phyloP scores from a whole-genome alignment of 805 yeast species.

The Brettanomyces nanus region DNA sequence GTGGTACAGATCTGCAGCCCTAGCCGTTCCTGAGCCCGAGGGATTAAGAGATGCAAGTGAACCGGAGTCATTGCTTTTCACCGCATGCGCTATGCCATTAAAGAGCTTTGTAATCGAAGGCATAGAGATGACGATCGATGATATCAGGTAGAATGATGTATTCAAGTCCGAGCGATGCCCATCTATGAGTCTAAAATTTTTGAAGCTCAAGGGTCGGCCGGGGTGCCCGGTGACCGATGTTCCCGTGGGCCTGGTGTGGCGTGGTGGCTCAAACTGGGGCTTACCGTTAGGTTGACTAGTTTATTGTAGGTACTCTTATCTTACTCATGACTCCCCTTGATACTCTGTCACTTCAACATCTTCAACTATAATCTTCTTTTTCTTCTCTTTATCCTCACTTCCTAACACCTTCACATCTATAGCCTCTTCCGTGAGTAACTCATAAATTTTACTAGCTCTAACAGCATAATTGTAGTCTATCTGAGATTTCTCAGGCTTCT shows the following conservation, averaged over 20 bases:
- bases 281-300: too few species aligned
- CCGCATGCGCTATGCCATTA: constrained; percentile 3
- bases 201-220: too few species aligned
- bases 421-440: constrained; percentile 2
- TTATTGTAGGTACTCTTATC: too few species aligned
- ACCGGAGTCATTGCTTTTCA: not conserved
- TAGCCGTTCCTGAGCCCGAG: not conserved
- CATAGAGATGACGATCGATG: too few species aligned
- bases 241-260: too few species aligned
- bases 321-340: too few species aligned
- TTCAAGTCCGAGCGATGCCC: too few species aligned
- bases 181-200: too few species aligned
- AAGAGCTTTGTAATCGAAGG: constrained; percentile 1
- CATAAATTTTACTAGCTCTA: constrained; percentile 9
- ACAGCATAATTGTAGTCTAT: constrained; percentile 8
- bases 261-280: too few species aligned
- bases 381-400: not conserved
- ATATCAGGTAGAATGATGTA: too few species aligned
- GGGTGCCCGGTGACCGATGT: too few species aligned
- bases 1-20: constrained; percentile 19
- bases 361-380: constrained; percentile 6
- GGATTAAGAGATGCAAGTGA: not conserved
- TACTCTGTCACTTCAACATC: constrained; percentile 13
- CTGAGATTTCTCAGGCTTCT: not conserved
- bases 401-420: constrained; percentile 5